Conservation (phyloP, 2,329 filamentous ascomycete species). For the Aureobasidium sp. region DNA sequence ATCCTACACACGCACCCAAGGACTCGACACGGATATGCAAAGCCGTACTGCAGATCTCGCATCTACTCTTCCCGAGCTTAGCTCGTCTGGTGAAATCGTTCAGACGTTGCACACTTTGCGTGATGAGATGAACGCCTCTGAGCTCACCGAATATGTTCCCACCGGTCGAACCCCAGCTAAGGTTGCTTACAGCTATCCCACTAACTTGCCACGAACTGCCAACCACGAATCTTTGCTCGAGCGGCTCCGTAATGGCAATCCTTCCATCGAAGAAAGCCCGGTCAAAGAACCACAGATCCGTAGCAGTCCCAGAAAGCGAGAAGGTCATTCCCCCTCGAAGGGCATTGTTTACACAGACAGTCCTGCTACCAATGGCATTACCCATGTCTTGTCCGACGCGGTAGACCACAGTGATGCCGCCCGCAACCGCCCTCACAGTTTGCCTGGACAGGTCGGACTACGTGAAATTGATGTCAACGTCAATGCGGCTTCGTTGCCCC, state of each 20-base stretch:
- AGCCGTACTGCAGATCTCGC: conserved; percentile 51
- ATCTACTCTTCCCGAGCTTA: conserved; percentile 54
- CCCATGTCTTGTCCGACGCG: not conserved
- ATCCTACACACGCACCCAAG: conserved; percentile 58
- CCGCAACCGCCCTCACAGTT: conserved; percentile 22
- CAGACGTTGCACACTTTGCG: conserved; percentile 65
- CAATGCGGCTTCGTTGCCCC: conserved; percentile 21
- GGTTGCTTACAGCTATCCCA: conserved; percentile 71
- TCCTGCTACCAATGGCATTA: conserved; percentile 19
- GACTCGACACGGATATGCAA: conserved; percentile 60
- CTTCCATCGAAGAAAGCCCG: conserved; percentile 8
- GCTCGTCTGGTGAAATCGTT: conserved; percentile 47
- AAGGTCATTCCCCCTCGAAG: conserved; percentile 24
- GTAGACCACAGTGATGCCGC: conserved; percentile 1
- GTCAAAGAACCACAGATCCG: conserved; percentile 17
- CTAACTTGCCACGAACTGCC: conserved; percentile 67
- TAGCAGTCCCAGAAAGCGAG: conserved; percentile 24
- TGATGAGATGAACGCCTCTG: conserved; percentile 54
- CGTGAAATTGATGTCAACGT: conserved; percentile 43
- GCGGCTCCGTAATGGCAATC: conserved; percentile 37
- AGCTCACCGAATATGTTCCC: conserved; percentile 69
- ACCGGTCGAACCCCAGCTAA: conserved; percentile 85
- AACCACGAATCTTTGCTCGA: conserved; percentile 50
- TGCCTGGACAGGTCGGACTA: conserved; percentile 25
- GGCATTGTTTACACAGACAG: conserved; percentile 27